phyloP scores from a whole-genome alignment of 2,329 filamentous ascomycete genomes.

The Aspergillus cejpii region DNA sequence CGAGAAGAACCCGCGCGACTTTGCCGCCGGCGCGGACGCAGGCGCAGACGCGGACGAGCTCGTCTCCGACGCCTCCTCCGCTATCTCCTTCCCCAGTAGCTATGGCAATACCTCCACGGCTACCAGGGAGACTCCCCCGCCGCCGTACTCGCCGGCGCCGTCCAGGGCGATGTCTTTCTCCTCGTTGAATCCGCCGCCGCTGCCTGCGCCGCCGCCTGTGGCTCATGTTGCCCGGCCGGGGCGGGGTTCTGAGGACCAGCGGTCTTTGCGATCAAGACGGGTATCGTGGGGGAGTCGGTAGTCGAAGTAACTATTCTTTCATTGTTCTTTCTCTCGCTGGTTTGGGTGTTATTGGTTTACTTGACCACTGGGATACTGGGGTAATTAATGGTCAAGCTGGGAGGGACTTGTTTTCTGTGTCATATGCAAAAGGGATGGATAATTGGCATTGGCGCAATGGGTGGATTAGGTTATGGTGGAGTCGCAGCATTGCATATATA shows the following conservation, averaged over 20 bases:
- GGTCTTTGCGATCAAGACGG: constrained; percentile 5
- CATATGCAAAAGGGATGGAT: neutral
- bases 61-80: constrained; percentile 36
- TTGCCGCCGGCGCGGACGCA: constrained; percentile 18
- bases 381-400: neutral
- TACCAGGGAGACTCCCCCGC: constrained; percentile 39
- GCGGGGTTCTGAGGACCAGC: constrained; percentile 12
- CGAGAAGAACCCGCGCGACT: constrained; percentile 28
- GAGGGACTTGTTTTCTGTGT: neutral
- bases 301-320: neutral
- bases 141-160: constrained; percentile 35
- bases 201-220: constrained; percentile 17
- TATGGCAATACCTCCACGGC: constrained; percentile 42
- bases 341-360: neutral
- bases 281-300: constrained; percentile 27
- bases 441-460: neutral
- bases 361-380: neutral
- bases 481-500: neutral
- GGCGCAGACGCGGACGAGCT: constrained; percentile 25
- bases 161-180: constrained; percentile 32
- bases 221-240: constrained; percentile 27
- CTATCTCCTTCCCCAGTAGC: constrained; percentile 39
- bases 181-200: constrained; percentile 12
- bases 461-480: neutral
- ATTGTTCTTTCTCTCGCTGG: neutral